Conservation (phyloP, 805 yeast species). For the Candida tallmaniae region DNA sequence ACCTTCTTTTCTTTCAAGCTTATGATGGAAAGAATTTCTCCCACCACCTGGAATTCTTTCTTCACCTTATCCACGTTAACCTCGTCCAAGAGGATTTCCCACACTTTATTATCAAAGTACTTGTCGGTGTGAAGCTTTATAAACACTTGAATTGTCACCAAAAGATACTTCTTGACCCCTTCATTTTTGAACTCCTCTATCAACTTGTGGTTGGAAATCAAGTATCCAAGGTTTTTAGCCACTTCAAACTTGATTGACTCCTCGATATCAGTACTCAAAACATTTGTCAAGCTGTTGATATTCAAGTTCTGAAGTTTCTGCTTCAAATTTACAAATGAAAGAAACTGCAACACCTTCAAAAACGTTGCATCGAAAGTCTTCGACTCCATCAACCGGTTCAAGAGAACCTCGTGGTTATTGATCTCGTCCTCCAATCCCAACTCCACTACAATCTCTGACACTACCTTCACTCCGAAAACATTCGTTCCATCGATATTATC, state of each 20-base stretch:
- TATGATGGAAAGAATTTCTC: slow-evolving; percentile 32
- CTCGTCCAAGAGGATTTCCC: slow-evolving; percentile 14
- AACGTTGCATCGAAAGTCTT: slow-evolving; percentile 4
- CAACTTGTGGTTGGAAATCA: slow-evolving; percentile 36
- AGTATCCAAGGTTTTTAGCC: slow-evolving; percentile 50
- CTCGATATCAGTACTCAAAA: slow-evolving; percentile 24
- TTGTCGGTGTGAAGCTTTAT: slow-evolving; percentile 17
- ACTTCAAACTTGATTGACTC: slow-evolving; percentile 40
- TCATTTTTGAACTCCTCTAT: slow-evolving; percentile 19
- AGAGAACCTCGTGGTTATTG: slow-evolving; percentile 1
- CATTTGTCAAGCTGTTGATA: slow-evolving; percentile 2
- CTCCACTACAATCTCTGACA: slow-evolving; percentile 6
- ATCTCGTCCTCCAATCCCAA: slow-evolving; percentile 7
- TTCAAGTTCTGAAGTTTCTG: slow-evolving; percentile 4
- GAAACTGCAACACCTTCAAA: slow-evolving; percentile 6
- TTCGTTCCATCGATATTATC: slow-evolving; percentile 3
- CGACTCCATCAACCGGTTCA: slow-evolving; percentile 4
- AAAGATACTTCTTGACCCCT: slow-evolving; percentile 9
- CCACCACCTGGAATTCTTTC: slow-evolving; percentile 26
- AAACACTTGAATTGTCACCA: slow-evolving; percentile 19
- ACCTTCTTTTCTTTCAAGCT: slow-evolving; percentile 14
- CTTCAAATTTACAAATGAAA: slow-evolving; percentile 9
- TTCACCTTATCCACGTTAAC: slow-evolving; percentile 9
- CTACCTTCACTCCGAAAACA: slow-evolving; percentile 4
- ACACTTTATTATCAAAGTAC: slow-evolving; percentile 19